phyloP scores from a whole-genome alignment of 352 stramenopile species.

The Nothophytophthora sp. region DNA sequence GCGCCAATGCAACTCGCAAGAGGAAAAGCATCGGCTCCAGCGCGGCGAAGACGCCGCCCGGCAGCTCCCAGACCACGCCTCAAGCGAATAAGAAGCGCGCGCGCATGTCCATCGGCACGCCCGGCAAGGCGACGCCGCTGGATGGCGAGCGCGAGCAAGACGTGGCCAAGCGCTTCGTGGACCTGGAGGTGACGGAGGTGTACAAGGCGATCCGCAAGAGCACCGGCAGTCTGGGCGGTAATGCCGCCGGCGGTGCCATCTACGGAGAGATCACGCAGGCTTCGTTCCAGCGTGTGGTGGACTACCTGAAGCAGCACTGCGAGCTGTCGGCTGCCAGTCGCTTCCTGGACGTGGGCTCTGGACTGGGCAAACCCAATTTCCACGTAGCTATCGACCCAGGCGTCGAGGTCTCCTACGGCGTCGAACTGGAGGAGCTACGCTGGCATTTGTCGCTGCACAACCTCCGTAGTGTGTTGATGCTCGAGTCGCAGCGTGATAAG shows the following conservation, averaged over 20 bases:
- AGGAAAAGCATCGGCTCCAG: slow-evolving; percentile 40
- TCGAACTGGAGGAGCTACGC: slow-evolving; percentile 95
- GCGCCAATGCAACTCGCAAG: slow-evolving; percentile 44
- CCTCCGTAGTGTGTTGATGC: slow-evolving; percentile 85
- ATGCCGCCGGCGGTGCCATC: slow-evolving; percentile 95
- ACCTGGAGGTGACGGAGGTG: slow-evolving; percentile 82
- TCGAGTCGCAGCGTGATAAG: slow-evolving; percentile 66
- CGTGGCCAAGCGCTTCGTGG: slow-evolving; percentile 74
- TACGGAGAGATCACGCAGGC: slow-evolving; percentile 98
- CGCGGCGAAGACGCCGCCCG: slow-evolving; percentile 12
- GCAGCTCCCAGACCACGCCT: slow-evolving; percentile 15
- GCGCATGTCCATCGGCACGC: slow-evolving; percentile 62
- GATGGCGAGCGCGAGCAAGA: slow-evolving; percentile 54
- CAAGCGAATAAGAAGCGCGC: slow-evolving; percentile 55
- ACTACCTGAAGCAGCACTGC: slow-evolving; percentile 94
- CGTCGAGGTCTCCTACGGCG: slow-evolving; percentile 95
- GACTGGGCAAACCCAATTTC: slow-evolving; percentile 98
- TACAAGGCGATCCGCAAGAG: slow-evolving; percentile 95
- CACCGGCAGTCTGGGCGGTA: slow-evolving; percentile 94
- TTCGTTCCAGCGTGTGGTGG: slow-evolving; percentile 96
- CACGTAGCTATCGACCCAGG: slow-evolving; percentile 96
- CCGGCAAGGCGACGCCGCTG: slow-evolving; percentile 76
- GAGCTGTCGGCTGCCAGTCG: slow-evolving; percentile 86
- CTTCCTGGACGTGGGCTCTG: slow-evolving; percentile 98
- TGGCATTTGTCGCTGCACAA: slow-evolving; percentile 96